Conservation (phyloP, 2,329 filamentous ascomycete genomes). For the Arthrobotrys entomopaga region DNA sequence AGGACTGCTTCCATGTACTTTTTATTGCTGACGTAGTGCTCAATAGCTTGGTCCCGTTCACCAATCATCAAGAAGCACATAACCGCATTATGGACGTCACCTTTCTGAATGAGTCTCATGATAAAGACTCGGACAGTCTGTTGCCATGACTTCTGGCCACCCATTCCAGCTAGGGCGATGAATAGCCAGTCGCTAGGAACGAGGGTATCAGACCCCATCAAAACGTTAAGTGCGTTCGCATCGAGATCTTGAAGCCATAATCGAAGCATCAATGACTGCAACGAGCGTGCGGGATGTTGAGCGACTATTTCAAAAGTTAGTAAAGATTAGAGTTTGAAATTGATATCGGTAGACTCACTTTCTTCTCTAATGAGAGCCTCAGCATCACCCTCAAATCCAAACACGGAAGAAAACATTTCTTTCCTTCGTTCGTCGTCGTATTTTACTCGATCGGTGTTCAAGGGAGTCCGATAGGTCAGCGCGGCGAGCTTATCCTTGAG, state of each 20-base stretch:
- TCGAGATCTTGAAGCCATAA: constrained; percentile 93
- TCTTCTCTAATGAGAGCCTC: constrained; percentile 86
- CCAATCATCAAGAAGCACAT: constrained; percentile 93
- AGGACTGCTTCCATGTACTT: constrained; percentile 93
- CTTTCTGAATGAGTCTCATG: constrained; percentile 85
- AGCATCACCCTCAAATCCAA: constrained; percentile 91
- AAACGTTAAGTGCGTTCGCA: constrained; percentile 80
- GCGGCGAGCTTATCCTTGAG: constrained; percentile 65
- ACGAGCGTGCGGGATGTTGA: constrained; percentile 56
- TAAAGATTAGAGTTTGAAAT: not conserved
- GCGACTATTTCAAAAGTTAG: constrained; percentile 27
- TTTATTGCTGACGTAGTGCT: constrained; percentile 92
- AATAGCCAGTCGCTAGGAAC: constrained; percentile 98
- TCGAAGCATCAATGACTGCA: constrained; percentile 79
- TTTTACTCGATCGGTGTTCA: constrained; percentile 52
- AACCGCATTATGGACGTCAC: constrained; percentile 89
- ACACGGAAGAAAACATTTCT: constrained; percentile 93
- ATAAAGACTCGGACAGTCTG: constrained; percentile 91
- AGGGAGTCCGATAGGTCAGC: constrained; percentile 61
- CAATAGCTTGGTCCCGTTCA: constrained; percentile 92
- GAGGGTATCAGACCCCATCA: constrained; percentile 81
- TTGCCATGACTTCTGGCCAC: constrained; percentile 79
- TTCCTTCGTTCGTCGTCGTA: constrained; percentile 76
- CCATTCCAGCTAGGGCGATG: constrained; percentile 87
- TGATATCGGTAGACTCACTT: constrained; percentile 63